A percentile compares a stretch with the other conserved stretches of the same genome.
phyloP scores from a whole-genome alignment of 495 filamentous ascomycete species.

The Penicillium ochrochloron region DNA sequence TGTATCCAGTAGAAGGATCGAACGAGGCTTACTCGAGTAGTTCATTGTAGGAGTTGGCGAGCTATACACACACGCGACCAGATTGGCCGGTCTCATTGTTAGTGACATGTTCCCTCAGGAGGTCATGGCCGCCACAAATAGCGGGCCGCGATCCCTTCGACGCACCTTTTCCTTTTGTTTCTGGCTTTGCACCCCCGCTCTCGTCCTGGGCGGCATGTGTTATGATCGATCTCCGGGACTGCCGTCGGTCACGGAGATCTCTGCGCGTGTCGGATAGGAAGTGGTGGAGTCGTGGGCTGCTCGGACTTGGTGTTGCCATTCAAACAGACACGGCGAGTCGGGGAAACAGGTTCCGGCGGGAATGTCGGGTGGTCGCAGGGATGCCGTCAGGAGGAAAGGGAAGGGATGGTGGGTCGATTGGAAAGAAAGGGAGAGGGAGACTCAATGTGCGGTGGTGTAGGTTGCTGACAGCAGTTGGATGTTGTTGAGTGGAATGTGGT shows the following conservation, averaged over 20 bases:
- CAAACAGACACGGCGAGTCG: conserved; percentile 22
- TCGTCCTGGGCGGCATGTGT: conserved; percentile 69
- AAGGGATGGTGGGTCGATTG: neutral
- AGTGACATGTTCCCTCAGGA: conserved; percentile 22
- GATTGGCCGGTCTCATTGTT: conserved; percentile 22
- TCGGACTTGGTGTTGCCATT: conserved; percentile 33
- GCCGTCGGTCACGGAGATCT: conserved; percentile 29
- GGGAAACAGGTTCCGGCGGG: conserved; percentile 11
- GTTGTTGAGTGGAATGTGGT: conserved; percentile 6
- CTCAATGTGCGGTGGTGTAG: neutral
- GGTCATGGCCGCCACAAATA: neutral
- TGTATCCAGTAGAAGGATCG: neutral
- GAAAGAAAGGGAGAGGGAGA: neutral
- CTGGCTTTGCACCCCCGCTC: conserved; percentile 88
- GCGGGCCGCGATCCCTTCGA: conserved; percentile 19
- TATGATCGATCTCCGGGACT: conserved; percentile 36
- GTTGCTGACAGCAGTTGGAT: neutral
- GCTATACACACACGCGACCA: conserved; percentile 56
- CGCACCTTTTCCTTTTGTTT: conserved; percentile 92
- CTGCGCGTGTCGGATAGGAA: conserved; percentile 33
- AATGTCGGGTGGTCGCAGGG: conserved; percentile 9
- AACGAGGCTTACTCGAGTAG: conserved; percentile 77
- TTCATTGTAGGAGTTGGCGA: conserved; percentile 95
- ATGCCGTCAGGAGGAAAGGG: conserved; percentile 5
- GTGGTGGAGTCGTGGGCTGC: conserved; percentile 21